Percentiles rank a stretch among this genome's conserved stretches.
Conservation (phyloP, 179 eudicot genomes). For the Beta macrorhiza region DNA sequence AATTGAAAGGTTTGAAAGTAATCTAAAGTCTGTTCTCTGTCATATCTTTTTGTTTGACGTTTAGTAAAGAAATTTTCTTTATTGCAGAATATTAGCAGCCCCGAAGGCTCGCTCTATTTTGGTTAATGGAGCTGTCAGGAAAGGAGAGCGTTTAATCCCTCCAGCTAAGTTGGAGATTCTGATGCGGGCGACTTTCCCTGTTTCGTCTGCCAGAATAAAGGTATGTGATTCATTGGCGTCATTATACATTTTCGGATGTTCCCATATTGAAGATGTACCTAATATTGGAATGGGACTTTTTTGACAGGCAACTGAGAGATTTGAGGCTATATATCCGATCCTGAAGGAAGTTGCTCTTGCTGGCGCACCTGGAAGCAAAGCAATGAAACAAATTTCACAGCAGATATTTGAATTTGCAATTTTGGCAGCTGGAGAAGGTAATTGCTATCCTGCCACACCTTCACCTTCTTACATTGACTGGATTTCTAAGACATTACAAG, state of each 20-base stretch:
- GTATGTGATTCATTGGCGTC: conserved; percentile 29
- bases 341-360: conserved; percentile 90
- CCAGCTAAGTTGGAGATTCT: conserved; percentile 70
- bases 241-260: neutral
- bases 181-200: conserved; percentile 68
- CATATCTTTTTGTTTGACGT: neutral
- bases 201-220: conserved; percentile 73
- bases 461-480: neutral
- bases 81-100: conserved; percentile 59
- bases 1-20: conserved; percentile 65
- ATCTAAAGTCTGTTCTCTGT: neutral
- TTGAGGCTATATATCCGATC: conserved; percentile 76
- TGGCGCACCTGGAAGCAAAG: conserved; percentile 88
- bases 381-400: conserved; percentile 80
- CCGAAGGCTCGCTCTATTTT: conserved; percentile 80
- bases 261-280: neutral
- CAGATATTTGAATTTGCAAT: conserved; percentile 56
- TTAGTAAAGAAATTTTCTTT: neutral
- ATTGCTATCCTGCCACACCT: neutral
- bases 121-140: conserved; percentile 76
- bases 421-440: conserved; percentile 84
- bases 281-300: neutral
- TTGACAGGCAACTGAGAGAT: conserved; percentile 87
- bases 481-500: neutral
- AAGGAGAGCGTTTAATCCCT: conserved; percentile 81